Conservation (phyloP, 2,329 filamentous ascomycete genomes). For the Fusarium sororula region DNA sequence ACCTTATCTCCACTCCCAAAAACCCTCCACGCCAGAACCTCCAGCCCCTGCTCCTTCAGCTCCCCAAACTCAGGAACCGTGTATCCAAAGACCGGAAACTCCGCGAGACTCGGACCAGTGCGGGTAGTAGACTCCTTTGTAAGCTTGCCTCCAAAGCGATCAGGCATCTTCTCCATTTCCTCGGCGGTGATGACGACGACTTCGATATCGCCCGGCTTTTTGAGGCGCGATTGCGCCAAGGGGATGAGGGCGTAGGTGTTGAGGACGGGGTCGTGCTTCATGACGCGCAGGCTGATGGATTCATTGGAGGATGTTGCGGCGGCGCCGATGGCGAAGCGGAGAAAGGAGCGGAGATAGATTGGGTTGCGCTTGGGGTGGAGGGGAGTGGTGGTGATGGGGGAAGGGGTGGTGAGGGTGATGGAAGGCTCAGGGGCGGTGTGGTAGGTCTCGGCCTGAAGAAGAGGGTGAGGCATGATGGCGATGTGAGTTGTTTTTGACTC, state of each 20-base stretch:
- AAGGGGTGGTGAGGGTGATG: too few relatives aligned
- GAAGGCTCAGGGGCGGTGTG: not conserved
- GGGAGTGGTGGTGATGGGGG: not conserved
- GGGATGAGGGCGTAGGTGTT: not conserved
- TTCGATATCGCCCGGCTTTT: not conserved
- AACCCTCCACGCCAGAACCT: not conserved
- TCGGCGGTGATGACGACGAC: not conserved
- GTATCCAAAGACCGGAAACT: not conserved
- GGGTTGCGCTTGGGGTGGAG: not conserved
- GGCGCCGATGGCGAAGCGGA: not conserved
- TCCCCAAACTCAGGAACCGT: not conserved
- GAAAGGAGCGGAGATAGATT: not conserved
- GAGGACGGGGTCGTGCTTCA: not conserved
- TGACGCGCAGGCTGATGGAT: not conserved
- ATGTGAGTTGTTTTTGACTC: rapidly evolving
- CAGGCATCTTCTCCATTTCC: not conserved
- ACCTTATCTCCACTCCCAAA: not conserved
- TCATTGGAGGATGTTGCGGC: not conserved
- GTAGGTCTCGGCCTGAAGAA: not conserved
- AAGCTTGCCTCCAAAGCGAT: not conserved
- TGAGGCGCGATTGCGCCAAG: rapidly evolving
- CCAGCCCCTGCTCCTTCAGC: rapidly evolving
- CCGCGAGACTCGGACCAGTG: rapidly evolving
- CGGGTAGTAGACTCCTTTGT: not conserved
- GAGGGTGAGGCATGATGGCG: not conserved